Evolutionary conservation across 169 alveolate genomes (phyloP), one percentile per base, ranked within the genome.

Genomic region (Eimeria praecox): DNA sequence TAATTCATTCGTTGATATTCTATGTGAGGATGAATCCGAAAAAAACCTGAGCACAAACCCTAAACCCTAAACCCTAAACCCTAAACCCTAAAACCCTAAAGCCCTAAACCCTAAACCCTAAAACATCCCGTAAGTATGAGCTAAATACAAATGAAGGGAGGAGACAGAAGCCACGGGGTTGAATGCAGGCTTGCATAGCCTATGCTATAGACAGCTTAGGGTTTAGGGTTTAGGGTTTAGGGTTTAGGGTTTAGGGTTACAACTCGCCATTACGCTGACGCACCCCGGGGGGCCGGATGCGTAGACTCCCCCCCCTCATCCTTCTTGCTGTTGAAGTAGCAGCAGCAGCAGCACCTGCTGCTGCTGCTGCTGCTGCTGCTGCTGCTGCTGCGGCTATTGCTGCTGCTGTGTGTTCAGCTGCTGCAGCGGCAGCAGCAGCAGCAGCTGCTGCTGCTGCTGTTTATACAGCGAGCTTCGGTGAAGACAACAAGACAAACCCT

Each of bases 1-100:
- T 90, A 82, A 69, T 89, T 95, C 95, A 90, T 95, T 86, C 92
- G 93, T 9, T 92, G 94, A 54, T 66, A 86, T 66, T 92, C 56
- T 8, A 80, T 88, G 35, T 92, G 73, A 4, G 95, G 64, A 40
- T 66, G 42, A 90, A 73, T 73, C 54, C 83, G 6, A 16, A 64
- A 64, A n/a, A 9, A 64, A 5, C 75, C 75, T 64, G 75, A 64
- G 75, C 75, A 18, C 27, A 64, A 64, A 64, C 75, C 75, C 75
- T 64, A 64, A 64, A 64, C 75, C 75, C 75, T 64, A 64, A 64
- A 64, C 75, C 75, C 75, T 64, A 64, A 64, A 64, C 75, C 75
- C 75, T 64, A 64, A 64, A 64, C 75, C 75, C 75, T 64, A n/a
- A 64, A 64, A 64, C 75, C 75, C 75, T 64, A 64, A n/a, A 64